A percentile compares a stretch with the other conserved stretches of the same genome.
These are phyloP conservation scores for Neonectria ditissima DNA, from an alignment of 2,329 filamentous ascomycete genomes.

Conservation along the genomic window DNA sequence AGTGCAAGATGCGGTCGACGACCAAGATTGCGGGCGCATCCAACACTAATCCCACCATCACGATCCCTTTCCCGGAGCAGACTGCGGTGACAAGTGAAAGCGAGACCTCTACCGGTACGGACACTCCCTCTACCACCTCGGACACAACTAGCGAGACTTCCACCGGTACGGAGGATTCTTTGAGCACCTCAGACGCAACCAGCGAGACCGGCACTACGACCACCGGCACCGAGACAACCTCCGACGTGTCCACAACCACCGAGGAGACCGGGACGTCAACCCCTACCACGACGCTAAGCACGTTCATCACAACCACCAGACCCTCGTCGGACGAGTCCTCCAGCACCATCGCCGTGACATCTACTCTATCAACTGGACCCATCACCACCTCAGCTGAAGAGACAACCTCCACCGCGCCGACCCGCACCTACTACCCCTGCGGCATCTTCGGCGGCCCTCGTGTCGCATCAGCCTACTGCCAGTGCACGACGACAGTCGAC, in stretches of 20 bases:
- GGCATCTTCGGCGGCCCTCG: background rate
- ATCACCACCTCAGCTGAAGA: background rate
- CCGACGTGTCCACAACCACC: background rate
- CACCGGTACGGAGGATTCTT: no score
- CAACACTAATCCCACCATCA: background rate
- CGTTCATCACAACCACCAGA: background rate
- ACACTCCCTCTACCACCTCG: background rate
- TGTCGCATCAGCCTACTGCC: slow-evolving; percentile 1
- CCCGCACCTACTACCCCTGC: slow-evolving; percentile 4
- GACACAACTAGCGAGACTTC: background rate
- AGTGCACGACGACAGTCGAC: background rate
- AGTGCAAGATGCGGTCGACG: slow-evolving; percentile 6
- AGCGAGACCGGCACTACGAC: background rate
- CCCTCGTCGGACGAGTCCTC: background rate
- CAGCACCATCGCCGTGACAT: background rate
- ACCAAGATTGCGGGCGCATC: background rate
- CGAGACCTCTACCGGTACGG: background rate
- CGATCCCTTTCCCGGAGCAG: background rate
- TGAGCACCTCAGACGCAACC: no score
- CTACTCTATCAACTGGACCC: background rate
- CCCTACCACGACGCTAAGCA: background rate
- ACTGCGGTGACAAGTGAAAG: background rate
- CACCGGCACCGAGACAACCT: background rate
- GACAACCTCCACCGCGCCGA: background rate
- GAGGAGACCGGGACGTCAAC: background rate